These are phyloP conservation scores for Gossypium mustelinum DNA, from an alignment of 345 rosid genomes.

Conservation along the genomic window DNA sequence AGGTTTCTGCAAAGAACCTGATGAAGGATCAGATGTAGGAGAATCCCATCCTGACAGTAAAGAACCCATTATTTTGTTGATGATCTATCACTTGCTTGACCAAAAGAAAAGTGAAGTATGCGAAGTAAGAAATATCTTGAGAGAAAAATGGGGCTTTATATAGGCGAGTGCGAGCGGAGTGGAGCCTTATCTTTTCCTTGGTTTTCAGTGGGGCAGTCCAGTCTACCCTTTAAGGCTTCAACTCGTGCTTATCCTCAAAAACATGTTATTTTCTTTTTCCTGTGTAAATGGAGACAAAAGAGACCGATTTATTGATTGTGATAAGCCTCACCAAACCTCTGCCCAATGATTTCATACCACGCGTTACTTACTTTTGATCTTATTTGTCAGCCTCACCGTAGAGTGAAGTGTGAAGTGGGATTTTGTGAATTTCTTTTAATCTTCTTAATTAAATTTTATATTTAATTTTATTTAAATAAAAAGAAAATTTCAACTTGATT, in stretches of 20 bases:
- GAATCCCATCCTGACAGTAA: constrained; percentile 98
- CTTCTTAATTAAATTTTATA: no score
- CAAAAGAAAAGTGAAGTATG: not conserved
- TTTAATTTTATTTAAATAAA: no score
- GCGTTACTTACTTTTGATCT: no score
- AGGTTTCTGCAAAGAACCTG: constrained; percentile 36
- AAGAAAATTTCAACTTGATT: no score
- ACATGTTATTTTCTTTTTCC: not conserved
- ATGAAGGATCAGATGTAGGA: constrained; percentile 36
- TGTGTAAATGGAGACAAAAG: not conserved
- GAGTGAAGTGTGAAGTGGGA: no score
- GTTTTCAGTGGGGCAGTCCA: not conserved
- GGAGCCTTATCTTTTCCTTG: constrained; percentile 8
- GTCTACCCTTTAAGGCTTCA: not conserved
- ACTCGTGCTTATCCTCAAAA: not conserved
- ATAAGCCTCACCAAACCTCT: not conserved
- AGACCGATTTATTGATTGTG: not conserved
- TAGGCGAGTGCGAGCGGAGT: not conserved
- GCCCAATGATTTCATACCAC: no score
- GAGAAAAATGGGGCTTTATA: not conserved
- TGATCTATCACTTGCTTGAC: constrained; percentile 10
- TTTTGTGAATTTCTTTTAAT: no score
- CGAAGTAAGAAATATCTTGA: not conserved
- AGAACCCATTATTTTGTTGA: constrained; percentile 63
- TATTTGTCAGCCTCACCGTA: no score